Conservation (phyloP, 176 grass and related monocot species). For the Pontederia crassipes region DNA sequence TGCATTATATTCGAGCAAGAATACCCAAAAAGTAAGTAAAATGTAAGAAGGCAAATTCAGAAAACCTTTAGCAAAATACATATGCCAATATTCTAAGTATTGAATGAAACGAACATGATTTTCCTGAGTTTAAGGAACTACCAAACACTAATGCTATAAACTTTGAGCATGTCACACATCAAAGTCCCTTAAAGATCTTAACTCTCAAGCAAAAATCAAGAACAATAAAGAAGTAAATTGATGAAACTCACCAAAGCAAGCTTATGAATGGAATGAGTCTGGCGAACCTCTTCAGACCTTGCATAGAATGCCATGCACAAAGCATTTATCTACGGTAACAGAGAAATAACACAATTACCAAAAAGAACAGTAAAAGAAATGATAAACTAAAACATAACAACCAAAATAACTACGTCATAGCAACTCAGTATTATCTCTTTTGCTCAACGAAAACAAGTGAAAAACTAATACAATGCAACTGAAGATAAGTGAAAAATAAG, state of each 20-base stretch:
- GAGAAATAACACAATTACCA: constrained; percentile 19
- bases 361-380: not conserved
- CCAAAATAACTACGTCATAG: not conserved
- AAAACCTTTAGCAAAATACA: too few species aligned
- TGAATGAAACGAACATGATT: too few species aligned
- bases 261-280: constrained; percentile 94
- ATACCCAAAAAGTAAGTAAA: too few species aligned
- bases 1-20: too few species aligned
- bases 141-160: too few species aligned
- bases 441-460: too few species aligned
- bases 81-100: too few species aligned
- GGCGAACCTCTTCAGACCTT: constrained; percentile 90
- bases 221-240: constrained; percentile 4
- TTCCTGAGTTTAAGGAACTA: too few species aligned
- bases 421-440: not conserved
- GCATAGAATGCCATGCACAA: constrained; percentile 98
- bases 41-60: too few species aligned
- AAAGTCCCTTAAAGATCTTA: not conserved
- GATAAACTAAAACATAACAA: not conserved
- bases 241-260: constrained; percentile 63
- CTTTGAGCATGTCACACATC: not conserved
- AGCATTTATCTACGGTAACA: constrained; percentile 69
- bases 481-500: too few species aligned
- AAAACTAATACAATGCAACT: too few species aligned
- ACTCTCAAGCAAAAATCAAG: not conserved